Conservation (phyloP, 164 flowering plant species). For the Chimonanthus praecox region DNA sequence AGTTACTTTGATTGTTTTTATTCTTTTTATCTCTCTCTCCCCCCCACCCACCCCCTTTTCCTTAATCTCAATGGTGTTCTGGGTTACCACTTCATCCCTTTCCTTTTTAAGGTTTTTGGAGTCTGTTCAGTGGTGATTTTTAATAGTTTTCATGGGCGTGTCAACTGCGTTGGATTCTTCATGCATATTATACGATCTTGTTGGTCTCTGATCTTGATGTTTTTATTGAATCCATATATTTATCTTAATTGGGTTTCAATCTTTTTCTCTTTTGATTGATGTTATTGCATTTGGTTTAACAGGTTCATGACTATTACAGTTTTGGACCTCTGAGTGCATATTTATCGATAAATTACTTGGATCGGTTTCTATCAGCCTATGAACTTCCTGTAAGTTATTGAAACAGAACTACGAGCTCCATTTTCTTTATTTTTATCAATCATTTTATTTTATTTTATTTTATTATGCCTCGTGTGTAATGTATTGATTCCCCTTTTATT, state of each 20-base stretch:
- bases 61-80: neutral
- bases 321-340: constrained; percentile 74
- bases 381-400: constrained; percentile 73
- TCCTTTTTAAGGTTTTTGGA: neutral
- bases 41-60: neutral
- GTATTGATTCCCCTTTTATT: constrained; percentile 1
- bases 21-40: constrained; percentile 1
- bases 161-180: constrained; percentile 1
- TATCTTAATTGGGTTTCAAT: constrained; percentile 4
- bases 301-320: constrained; percentile 63
- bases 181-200: neutral
- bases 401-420: neutral
- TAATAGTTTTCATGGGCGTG: neutral
- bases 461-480: neutral
- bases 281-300: constrained; percentile 16
- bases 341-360: constrained; percentile 73
- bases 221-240: neutral
- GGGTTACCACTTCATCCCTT: neutral
- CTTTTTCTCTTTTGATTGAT: constrained; percentile 4
- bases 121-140: neutral
- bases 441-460: neutral
- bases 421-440: neutral
- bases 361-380: constrained; percentile 73
- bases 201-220: neutral
- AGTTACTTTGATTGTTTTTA: neutral